phyloP scores from a whole-genome alignment of 2,329 filamentous ascomycete genomes.

The Alternaria gaisen region DNA sequence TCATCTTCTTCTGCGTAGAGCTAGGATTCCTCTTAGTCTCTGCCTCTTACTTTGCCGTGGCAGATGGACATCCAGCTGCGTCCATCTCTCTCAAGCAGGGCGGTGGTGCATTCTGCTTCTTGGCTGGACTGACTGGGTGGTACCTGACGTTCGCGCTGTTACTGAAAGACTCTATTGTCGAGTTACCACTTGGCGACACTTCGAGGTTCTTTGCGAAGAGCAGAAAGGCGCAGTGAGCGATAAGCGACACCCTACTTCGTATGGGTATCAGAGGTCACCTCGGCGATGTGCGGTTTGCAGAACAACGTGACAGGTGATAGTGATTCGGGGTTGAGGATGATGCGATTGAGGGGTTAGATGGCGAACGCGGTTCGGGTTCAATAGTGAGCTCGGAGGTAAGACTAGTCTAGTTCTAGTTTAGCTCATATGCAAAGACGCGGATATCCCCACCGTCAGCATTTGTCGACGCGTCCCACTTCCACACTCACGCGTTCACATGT shows the following conservation, averaged over 20 bases:
- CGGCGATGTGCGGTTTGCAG: neutral
- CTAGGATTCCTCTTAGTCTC: constrained; percentile 56
- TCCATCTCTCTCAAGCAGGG: constrained; percentile 54
- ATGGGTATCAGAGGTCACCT: neutral
- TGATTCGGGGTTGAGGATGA: constrained; percentile 8
- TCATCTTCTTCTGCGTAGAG: constrained; percentile 60
- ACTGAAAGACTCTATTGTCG: constrained; percentile 36
- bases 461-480: neutral
- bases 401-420: neutral
- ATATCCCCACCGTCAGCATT: neutral
- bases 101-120: constrained; percentile 58
- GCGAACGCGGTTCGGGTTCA: constrained; percentile 11
- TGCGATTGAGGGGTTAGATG: constrained; percentile 22
- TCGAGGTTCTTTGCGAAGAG: constrained; percentile 40
- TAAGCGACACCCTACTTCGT: neutral
- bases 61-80: constrained; percentile 52
- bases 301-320: neutral
- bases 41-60: constrained; percentile 57
- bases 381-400: neutral
- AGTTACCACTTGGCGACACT: constrained; percentile 37
- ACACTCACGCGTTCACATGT: neutral
- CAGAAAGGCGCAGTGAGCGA: constrained; percentile 17
- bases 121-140: constrained; percentile 54
- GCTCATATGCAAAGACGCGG: neutral
- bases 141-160: constrained; percentile 37